Percentiles rank a stretch among this genome's conserved stretches.
Conservation (phyloP, 2,329 filamentous ascomycete species). For the Aspergillus costaricaensis region DNA sequence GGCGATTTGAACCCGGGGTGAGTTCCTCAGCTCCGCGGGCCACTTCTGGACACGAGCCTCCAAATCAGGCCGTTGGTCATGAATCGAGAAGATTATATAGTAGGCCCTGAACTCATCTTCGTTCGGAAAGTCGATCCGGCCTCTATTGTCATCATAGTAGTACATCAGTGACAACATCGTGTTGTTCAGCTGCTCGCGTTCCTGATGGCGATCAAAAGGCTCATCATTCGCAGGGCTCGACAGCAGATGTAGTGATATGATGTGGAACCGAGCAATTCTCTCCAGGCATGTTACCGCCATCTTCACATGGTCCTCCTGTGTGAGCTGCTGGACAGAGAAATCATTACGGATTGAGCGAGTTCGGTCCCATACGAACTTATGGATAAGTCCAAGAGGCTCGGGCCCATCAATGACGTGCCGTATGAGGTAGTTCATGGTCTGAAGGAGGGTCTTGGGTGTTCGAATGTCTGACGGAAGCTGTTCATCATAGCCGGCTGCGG, state of each 20-base stretch:
- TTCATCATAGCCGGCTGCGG: conserved; percentile 64
- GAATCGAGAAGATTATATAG: conserved; percentile 59
- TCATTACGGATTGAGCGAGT: conserved; percentile 67
- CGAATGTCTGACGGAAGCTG: conserved; percentile 66
- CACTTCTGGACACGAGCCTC: conserved; percentile 61
- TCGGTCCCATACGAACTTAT: conserved; percentile 67
- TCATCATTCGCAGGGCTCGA: conserved; percentile 53
- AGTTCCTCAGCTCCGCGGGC: conserved; percentile 52
- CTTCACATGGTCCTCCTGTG: conserved; percentile 56
- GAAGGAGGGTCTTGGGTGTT: conserved; percentile 53
- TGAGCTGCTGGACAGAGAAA: conserved; percentile 63
- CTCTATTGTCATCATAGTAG: conserved; percentile 60
- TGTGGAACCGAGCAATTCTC: conserved; percentile 64
- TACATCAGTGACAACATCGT: conserved; percentile 63
- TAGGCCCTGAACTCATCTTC: conserved; percentile 67
- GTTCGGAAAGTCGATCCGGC: conserved; percentile 54
- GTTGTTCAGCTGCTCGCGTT: conserved; percentile 65
- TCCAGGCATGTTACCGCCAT: conserved; percentile 63
- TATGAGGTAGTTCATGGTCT: conserved; percentile 52
- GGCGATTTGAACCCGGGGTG: conserved; percentile 58
- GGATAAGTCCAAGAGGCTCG: conserved; percentile 54
- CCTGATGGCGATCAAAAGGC: conserved; percentile 60
- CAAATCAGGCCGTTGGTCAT: conserved; percentile 55
- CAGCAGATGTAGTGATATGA: conserved; percentile 62
- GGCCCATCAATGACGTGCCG: conserved; percentile 54